Evolutionary conservation across 202 grass and related monocot genomes (phyloP).

Genomic region (Digitaria exilis): DNA sequence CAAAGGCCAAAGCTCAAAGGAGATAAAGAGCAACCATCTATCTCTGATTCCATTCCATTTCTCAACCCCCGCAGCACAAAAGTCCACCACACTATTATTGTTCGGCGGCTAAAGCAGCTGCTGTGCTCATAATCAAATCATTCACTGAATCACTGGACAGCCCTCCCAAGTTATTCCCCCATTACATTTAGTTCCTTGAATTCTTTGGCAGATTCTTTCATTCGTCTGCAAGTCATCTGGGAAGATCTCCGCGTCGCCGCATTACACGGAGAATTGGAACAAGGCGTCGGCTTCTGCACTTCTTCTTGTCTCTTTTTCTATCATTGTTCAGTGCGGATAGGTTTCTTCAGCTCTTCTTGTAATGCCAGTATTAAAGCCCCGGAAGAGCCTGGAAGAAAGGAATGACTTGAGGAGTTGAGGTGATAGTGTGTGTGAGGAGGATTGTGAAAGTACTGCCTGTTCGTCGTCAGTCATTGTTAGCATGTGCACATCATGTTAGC

Average conservation of each 20-base stretch:
- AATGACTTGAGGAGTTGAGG: constrained; percentile 51
- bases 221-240: constrained; percentile 54
- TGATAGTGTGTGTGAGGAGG: constrained; percentile 28
- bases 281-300: constrained; percentile 12
- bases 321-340: constrained; percentile 35
- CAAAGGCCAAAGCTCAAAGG: constrained; percentile 50
- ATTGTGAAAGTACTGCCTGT: constrained; percentile 37
- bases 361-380: constrained; percentile 46
- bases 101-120: constrained; percentile 37
- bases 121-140: constrained; percentile 52
- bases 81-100: constrained; percentile 46
- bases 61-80: constrained; percentile 44
- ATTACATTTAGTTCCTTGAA: constrained; percentile 29
- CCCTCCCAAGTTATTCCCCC: constrained; percentile 46
- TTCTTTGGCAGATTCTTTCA: constrained; percentile 61
- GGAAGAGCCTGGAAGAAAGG: constrained; percentile 55
- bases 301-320: constrained; percentile 28
- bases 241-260: constrained; percentile 3
- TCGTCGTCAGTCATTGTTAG: constrained; percentile 15
- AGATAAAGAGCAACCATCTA: constrained; percentile 33
- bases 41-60: constrained; percentile 50
- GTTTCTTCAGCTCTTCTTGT: constrained; percentile 30
- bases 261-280: constrained; percentile 24
- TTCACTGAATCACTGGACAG: constrained; percentile 49
- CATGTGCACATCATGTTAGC: neutral